Conservation (phyloP, 345 rosid species). For the Schrenkiella parvula region DNA sequence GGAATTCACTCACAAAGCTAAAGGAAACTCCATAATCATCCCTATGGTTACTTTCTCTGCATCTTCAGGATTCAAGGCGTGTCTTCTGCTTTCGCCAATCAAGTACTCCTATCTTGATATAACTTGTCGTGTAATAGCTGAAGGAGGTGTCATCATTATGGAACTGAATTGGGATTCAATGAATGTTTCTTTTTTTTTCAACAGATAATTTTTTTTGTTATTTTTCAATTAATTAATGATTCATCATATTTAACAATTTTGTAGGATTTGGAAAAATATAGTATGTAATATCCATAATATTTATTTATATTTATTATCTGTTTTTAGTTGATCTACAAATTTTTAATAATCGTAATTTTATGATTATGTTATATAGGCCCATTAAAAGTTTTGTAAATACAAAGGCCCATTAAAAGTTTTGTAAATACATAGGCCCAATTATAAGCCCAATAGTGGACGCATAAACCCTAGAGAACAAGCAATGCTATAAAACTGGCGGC, state of each 20-base stretch:
- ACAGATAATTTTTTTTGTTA: too few relatives aligned
- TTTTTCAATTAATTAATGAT: too few relatives aligned
- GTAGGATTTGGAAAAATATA: too few relatives aligned
- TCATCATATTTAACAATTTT: too few relatives aligned
- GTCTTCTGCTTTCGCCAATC: not conserved
- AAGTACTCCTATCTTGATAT: not conserved
- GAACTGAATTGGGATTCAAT: not conserved
- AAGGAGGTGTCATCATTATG: not conserved
- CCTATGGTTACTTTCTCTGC: not conserved
- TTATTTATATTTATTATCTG: too few relatives aligned
- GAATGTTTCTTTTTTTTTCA: too few relatives aligned
- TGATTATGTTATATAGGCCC: too few relatives aligned
- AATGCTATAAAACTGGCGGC: slow-evolving; percentile 5
- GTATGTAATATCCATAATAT: too few relatives aligned
- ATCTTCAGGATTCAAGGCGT: not conserved
- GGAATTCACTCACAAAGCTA: not conserved
- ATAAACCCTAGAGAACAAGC: slow-evolving; percentile 22
- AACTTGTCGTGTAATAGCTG: not conserved
- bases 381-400: not conserved
- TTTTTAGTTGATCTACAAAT: too few relatives aligned
- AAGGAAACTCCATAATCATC: not conserved
- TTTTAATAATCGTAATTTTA: too few relatives aligned
- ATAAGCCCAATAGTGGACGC: not conserved
- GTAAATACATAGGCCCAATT: not conserved
- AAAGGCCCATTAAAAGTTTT: not conserved